A percentile compares a stretch with the other conserved stretches of the same genome.
phyloP scores from a whole-genome alignment of 345 rosid species.

The Eucalyptus caleyi region DNA sequence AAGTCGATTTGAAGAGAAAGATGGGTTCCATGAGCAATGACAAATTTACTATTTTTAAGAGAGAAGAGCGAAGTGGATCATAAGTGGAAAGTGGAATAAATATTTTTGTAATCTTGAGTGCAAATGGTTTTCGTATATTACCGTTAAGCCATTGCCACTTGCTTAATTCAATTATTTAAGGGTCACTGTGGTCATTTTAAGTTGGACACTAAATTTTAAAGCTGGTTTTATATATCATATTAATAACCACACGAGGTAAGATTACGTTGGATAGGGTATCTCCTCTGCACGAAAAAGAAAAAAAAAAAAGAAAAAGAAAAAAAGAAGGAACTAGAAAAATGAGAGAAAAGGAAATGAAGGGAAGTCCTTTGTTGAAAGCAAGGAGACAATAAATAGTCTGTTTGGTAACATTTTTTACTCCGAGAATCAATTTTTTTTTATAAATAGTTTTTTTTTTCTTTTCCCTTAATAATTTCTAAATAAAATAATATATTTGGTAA shows the following conservation, averaged over 20 bases:
- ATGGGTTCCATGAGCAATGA: not conserved
- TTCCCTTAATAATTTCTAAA: too few species aligned
- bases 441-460: too few species aligned
- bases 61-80: not conserved
- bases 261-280: not conserved
- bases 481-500: too few species aligned
- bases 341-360: not conserved
- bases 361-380: too few species aligned
- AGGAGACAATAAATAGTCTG: too few species aligned
- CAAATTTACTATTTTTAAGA: not conserved
- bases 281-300: rapidly evolving
- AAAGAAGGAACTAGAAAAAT: too few species aligned
- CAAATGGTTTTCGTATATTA: not conserved
- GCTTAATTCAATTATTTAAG: not conserved
- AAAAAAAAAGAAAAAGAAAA: rapidly evolving
- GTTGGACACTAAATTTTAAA: too few species aligned
- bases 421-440: rapidly evolving
- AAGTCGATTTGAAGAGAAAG: not conserved
- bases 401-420: too few species aligned
- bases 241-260: not conserved
- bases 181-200: not conserved
- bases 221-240: too few species aligned
- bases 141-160: not conserved
- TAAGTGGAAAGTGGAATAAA: not conserved
- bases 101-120: not conserved